phyloP scores from a whole-genome alignment of 116 monocot species.

The Papilionanthe hybrid region DNA sequence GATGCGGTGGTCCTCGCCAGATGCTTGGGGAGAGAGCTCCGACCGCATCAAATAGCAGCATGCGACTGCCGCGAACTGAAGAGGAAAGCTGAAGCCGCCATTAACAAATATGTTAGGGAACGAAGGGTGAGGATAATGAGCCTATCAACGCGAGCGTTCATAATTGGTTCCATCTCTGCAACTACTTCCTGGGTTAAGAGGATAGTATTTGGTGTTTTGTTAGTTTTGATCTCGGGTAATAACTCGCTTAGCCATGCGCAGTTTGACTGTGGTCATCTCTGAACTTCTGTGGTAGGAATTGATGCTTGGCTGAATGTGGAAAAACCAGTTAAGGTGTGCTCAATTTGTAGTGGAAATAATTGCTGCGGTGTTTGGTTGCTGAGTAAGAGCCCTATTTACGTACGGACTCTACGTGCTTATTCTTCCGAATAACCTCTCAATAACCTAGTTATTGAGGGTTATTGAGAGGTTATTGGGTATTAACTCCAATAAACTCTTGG shows the following conservation, averaged over 20 bases:
- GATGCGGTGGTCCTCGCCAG: constrained; percentile 47
- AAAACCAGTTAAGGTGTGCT: no score
- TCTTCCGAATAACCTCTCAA: no score
- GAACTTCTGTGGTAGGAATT: not conserved
- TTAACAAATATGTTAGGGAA: constrained; percentile 28
- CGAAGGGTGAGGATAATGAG: constrained; percentile 32
- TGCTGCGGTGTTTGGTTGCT: no score
- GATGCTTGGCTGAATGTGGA: no score
- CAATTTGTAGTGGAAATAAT: no score
- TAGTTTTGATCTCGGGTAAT: constrained; percentile 19
- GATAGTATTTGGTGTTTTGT: constrained; percentile 4
- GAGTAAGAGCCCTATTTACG: no score
- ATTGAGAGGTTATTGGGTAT: no score
- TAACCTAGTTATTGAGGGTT: no score
- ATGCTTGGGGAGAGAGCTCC: constrained; percentile 20
- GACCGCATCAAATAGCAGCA: not conserved
- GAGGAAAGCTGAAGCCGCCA: not conserved
- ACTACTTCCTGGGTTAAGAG: constrained; percentile 5
- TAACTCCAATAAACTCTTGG: no score
- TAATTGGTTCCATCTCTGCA: constrained; percentile 12
- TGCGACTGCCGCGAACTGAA: no score
- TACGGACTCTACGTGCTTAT: no score
- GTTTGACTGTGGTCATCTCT: constrained; percentile 33
- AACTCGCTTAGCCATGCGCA: constrained; percentile 11
- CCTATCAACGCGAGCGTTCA: constrained; percentile 19